Evolutionary conservation across 768 basidiomycete genomes (phyloP), one percentile per base, ranked within the genome.

Genomic region (Glaciozyma martinii): DNA sequence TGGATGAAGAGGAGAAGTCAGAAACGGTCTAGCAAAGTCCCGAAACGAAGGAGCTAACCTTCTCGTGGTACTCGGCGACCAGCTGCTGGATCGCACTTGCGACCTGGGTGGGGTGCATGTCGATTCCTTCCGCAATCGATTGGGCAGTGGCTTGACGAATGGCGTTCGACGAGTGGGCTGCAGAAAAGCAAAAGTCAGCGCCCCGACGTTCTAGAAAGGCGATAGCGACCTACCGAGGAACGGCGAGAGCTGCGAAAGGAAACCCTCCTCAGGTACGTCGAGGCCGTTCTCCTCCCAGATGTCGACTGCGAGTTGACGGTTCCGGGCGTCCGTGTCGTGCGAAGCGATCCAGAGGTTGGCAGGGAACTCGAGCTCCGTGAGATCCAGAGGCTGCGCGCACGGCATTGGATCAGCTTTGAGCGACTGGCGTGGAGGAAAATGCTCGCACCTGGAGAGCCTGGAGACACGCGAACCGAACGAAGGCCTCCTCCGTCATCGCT

Each of bases 271-370:
- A 0, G 87, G 83, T 15, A 93, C 83, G 72, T 95, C 90, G 44
- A 97, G 76, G 6, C 90, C 93, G 68, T 98, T 98, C 67, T 97
- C 95, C 61, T 95, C 94, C 93, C 93, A 98, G 15, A 89, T 77
- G 66, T 86, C 84, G 29, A 79, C 78, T 21, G 93, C 92, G 47
- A 97, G 78, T 57, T 86, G 80, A 0, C 85, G 85, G 71, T 93
- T 97, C 73, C 93, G 90, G 71, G 91, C 90, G 67, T 88, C 86
- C 59, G 84, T 85, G 65, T 98, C 95, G 70, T 97, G 90, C 60
- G 83, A 85, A 6, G 88, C 88, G 46, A 97, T 81, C 85, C 90
- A 89, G 1, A 99, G 76, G 74, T 89, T 85, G 0, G 88, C 84
- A 3, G 87, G 89, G 87, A 92, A 99, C 66, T 95, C 92, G 44